These are phyloP conservation scores for Sporopachydermia cereana DNA, from an alignment of 1,139 yeast genomes.

Conservation along the genomic window DNA sequence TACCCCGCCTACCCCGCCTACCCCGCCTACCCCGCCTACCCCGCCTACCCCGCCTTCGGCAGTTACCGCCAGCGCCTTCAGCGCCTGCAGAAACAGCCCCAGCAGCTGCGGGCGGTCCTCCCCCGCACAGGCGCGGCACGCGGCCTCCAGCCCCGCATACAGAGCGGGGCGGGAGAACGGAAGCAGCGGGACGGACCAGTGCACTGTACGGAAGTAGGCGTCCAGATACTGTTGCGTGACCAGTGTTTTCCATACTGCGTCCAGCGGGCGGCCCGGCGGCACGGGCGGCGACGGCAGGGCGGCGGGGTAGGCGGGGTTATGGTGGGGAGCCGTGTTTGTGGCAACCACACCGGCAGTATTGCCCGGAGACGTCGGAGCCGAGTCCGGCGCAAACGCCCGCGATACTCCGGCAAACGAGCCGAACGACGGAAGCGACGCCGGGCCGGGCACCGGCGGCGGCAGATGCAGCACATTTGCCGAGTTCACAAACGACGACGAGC, in stretches of 20 bases:
- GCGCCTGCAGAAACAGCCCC: neutral
- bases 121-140: neutral
- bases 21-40: no score
- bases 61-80: neutral
- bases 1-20: no score
- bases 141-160: neutral
- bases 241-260: neutral
- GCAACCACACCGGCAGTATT: no score
- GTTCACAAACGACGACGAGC: neutral
- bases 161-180: neutral
- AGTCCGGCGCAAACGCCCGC: neutral
- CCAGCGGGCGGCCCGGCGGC: neutral
- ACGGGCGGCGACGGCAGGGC: neutral
- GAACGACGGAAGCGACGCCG: no score
- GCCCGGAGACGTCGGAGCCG: neutral
- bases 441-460: constrained; percentile 3
- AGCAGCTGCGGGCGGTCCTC: neutral
- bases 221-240: neutral
- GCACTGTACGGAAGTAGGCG: neutral
- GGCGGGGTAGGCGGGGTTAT: neutral
- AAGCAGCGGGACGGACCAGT: constrained; percentile 1
- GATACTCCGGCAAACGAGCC: no score
- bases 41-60: neutral
- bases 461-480: neutral
- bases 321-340: neutral